These are phyloP conservation scores for Panicum hallii DNA, from an alignment of 202 grass and related monocot genomes.

Conservation along the genomic window DNA sequence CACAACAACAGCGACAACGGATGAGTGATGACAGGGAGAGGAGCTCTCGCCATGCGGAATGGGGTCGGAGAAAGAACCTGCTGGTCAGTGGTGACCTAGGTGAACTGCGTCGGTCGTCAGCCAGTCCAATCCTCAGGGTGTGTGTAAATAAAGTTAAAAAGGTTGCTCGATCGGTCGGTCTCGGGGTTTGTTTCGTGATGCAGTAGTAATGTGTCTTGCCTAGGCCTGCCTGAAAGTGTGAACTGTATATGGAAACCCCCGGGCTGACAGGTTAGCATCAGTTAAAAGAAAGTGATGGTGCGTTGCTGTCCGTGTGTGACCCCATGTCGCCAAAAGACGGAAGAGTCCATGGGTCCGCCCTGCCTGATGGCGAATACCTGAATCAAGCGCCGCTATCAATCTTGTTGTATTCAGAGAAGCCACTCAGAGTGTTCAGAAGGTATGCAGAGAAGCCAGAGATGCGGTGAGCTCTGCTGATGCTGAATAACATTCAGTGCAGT, in stretches of 20 bases:
- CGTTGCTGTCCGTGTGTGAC: not conserved
- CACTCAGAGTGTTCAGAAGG: too few species aligned
- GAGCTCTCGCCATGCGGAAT: not conserved
- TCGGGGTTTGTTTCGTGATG: not conserved
- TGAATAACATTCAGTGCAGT: not conserved
- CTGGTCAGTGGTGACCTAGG: not conserved
- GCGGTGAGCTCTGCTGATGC: not conserved
- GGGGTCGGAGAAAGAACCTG: not conserved
- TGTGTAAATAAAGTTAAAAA: not conserved
- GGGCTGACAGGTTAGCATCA: slow-evolving; percentile 4
- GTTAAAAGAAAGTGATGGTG: not conserved
- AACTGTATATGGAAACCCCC: not conserved
- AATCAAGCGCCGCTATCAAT: not conserved
- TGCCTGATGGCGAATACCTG: not conserved
- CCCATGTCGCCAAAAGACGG: slow-evolving; percentile 19
- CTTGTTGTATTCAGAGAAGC: not conserved
- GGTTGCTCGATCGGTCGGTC: not conserved
- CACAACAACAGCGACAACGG: not conserved
- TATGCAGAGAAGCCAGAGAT: not conserved
- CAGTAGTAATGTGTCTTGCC: not conserved
- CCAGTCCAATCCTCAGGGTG: not conserved
- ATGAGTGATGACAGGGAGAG: not conserved
- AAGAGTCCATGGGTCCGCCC: not conserved
- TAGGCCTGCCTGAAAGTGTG: not conserved
- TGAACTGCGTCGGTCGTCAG: not conserved